phyloP scores from a whole-genome alignment of 768 basidiomycete genomes.

The Tremella mesenterica region DNA sequence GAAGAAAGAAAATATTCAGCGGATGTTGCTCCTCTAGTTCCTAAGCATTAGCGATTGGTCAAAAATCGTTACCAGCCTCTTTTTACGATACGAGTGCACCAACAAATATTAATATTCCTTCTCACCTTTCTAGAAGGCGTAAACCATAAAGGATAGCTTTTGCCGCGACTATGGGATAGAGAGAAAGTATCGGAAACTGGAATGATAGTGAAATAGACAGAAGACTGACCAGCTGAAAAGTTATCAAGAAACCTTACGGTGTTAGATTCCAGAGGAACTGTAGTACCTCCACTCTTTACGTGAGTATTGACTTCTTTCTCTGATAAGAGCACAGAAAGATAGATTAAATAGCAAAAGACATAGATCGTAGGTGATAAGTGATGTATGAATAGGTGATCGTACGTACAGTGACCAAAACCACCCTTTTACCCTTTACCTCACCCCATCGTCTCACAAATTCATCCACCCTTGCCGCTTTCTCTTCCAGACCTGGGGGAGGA shows the following conservation, averaged over 20 bases:
- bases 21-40: conserved; percentile 92
- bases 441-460: conserved; percentile 69
- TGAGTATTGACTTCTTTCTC: neutral
- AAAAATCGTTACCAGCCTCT: too few relatives aligned
- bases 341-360: too few relatives aligned
- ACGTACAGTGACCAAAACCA: conserved; percentile 89
- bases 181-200: too few relatives aligned
- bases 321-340: neutral
- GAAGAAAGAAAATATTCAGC: conserved; percentile 94
- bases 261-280: conserved; percentile 94
- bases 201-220: too few relatives aligned
- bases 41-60: conserved; percentile 45
- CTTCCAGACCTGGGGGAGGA: conserved; percentile 63
- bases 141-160: too few relatives aligned
- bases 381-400: too few relatives aligned
- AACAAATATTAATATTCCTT: too few relatives aligned
- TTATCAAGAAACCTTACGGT: conserved; percentile 98
- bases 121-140: too few relatives aligned
- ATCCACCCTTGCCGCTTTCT: conserved; percentile 51
- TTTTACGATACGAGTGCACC: too few relatives aligned
- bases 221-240: conserved; percentile 88
- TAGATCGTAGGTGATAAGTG: too few relatives aligned
- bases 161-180: too few relatives aligned
- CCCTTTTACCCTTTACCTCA: conserved; percentile 55
- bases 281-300: conserved; percentile 87